Evolutionary conservation across 1,139 yeast species (phyloP).

Genomic region (Fermentozyma sake): DNA sequence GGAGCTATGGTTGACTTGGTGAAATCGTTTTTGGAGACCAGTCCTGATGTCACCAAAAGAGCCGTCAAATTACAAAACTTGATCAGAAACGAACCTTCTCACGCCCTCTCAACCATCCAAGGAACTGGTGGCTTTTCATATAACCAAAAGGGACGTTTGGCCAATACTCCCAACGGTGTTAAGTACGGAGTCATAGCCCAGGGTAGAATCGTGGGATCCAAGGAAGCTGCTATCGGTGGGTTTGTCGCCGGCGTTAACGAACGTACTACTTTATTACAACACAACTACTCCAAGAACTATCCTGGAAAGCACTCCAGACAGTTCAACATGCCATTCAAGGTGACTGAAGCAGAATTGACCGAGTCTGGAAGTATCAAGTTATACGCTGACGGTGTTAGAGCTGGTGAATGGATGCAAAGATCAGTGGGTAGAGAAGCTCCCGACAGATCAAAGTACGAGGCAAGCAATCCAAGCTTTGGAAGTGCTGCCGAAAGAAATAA

Average conservation of each 20-base stretch:
- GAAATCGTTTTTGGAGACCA: slow-evolving; percentile 23
- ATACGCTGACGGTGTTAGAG: slow-evolving; percentile 38
- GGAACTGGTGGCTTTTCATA: slow-evolving; percentile 78
- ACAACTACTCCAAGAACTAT: slow-evolving; percentile 35
- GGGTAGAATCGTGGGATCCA: slow-evolving; percentile 60
- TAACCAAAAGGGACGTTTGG: slow-evolving; percentile 63
- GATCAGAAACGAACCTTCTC: slow-evolving; percentile 13
- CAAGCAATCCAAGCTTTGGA: slow-evolving; percentile 30
- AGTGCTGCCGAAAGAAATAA: slow-evolving; percentile 34
- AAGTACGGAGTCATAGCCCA: slow-evolving; percentile 56
- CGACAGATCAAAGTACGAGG: slow-evolving; percentile 22
- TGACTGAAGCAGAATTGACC: slow-evolving; percentile 36
- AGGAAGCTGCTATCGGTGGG: slow-evolving; percentile 73
- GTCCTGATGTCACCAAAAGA: slow-evolving; percentile 16
- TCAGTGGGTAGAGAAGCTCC: slow-evolving; percentile 14
- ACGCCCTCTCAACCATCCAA: slow-evolving; percentile 24
- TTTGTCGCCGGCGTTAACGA: slow-evolving; percentile 48
- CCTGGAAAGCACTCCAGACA: slow-evolving; percentile 45
- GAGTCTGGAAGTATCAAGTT: slow-evolving; percentile 35
- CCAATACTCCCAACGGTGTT: slow-evolving; percentile 74
- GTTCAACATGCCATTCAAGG: slow-evolving; percentile 41
- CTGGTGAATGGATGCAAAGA: slow-evolving; percentile 39
- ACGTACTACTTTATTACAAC: slow-evolving; percentile 35
- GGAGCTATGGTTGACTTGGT: slow-evolving; percentile 18
- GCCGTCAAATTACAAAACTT: slow-evolving; percentile 19